Base-by-base conservation (phyloP, 805 yeast species). In the Helenozyma baotianmanensis region DNA sequence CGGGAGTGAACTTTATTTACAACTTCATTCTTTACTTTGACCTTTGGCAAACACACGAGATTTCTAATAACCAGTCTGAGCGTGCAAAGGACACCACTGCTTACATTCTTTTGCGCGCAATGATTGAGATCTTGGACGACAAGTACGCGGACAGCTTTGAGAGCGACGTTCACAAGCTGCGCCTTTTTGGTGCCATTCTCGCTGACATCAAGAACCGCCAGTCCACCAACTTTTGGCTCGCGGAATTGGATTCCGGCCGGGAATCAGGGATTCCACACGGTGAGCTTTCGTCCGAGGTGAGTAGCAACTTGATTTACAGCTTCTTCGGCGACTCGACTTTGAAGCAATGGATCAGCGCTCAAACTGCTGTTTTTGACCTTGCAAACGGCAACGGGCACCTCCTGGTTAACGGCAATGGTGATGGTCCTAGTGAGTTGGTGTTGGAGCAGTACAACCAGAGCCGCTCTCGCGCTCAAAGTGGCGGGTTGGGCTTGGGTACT, bases 1-100 rank as follows among this genome's bases (percentile, higher is more conserved):
- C 64, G 33, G 80, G 80, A 1, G 51, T 72, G 30, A 74, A 74
- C 43, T 64, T 72, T 16, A 45, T 70, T 14, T 61, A 53, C 38
- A 70, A 71, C 40, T 67, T 63, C 29, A 36, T 74, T 3, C 70
- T 76, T 3, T 70, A 62, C 41, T 65, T 72, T 40, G 59, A 59
- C 35, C 62, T 60, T 35, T 74, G 78, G 78, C 45, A 51, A 25
- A 31, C 64, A 11, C 49, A 50, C 6, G 39, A 38, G 15, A 35
- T 30, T 28, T 14, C 47, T n/a, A 47, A 39, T 8, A 24, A 35
- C 9, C 16, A 29, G 3, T 30, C 38, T 9, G 27, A 15, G 4
- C 23, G 41, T 4, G 38, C 51, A 9, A 48, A 47, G 28, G 69
- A 64, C 26, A 53, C 70, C 4, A 42, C 60, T 29, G 68, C 64